These are phyloP conservation scores for Truncatella angustata DNA, from an alignment of 2,329 filamentous ascomycete species.

Conservation along the genomic window DNA sequence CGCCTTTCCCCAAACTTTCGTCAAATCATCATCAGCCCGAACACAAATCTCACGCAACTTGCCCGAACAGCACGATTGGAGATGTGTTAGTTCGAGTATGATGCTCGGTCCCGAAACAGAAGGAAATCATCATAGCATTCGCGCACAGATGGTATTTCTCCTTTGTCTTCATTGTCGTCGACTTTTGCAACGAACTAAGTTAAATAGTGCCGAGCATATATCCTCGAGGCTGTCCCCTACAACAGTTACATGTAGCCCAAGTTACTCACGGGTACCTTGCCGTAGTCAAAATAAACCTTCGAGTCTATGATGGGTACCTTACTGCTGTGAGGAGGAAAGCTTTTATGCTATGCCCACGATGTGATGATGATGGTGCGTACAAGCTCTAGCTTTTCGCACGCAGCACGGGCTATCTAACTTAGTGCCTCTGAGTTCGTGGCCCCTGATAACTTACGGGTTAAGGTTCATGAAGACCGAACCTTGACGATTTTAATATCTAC, in stretches of 20 bases:
- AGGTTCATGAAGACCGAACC: constrained; percentile 4
- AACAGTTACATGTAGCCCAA: neutral
- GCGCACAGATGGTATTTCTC: no score
- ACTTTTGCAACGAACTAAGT: no score
- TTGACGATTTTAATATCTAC: constrained; percentile 1
- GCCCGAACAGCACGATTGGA: no score
- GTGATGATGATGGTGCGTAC: neutral
- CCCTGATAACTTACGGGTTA: neutral
- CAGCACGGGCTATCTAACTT: neutral
- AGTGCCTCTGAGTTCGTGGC: constrained; percentile 2
- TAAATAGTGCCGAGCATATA: no score
- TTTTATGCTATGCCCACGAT: neutral
- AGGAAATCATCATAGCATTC: no score
- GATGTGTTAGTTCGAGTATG: no score
- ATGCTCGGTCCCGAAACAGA: no score
- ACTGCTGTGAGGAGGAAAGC: neutral
- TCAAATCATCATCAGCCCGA: neutral
- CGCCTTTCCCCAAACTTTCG: neutral
- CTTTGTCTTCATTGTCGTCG: no score
- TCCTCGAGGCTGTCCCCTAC: no score
- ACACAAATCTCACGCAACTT: no score
- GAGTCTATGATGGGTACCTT: constrained; percentile 1
- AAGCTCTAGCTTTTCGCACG: neutral
- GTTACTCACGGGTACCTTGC: constrained; percentile 6
- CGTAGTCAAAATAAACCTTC: neutral